Percentiles rank a stretch among this genome's conserved stretches.
Evolutionary conservation across 352 stramenopile genomes (phyloP).

Genomic region (Globisporangium ultimum): DNA sequence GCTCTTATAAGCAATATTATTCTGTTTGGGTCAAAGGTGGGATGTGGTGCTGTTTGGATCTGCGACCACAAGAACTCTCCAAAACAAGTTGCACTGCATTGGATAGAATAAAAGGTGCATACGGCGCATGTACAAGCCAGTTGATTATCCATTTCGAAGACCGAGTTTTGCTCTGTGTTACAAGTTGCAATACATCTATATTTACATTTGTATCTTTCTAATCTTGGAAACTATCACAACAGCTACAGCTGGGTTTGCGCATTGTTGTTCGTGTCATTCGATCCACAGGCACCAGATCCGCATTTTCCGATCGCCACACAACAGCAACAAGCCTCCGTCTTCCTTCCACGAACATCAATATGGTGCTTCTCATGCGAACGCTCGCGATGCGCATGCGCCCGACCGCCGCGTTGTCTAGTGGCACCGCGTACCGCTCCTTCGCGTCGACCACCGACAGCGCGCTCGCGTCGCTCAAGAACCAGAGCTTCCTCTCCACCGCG

Average conservation of each 20-base stretch:
- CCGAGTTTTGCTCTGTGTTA: neutral
- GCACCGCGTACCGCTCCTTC: constrained; percentile 3
- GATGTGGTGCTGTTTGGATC: neutral
- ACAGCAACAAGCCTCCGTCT: no score
- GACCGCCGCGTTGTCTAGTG: neutral
- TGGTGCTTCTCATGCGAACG: constrained; percentile 11
- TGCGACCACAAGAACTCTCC: neutral
- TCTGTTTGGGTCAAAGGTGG: no score
- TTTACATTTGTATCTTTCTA: neutral
- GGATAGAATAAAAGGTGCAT: neutral
- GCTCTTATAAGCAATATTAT: neutral
- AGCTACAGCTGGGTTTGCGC: neutral
- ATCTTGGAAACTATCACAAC: neutral
- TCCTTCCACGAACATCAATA: neutral
- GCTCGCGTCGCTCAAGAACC: constrained; percentile 43
- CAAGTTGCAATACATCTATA: neutral
- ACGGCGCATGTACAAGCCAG: no score
- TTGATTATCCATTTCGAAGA: neutral
- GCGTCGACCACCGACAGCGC: constrained; percentile 14
- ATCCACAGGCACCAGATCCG: neutral
- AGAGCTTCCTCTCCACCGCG: constrained; percentile 73
- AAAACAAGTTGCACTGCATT: neutral
- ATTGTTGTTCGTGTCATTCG: neutral
- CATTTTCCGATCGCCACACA: neutral
- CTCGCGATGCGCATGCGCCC: constrained; percentile 2